phyloP scores from a whole-genome alignment of 2,329 filamentous ascomycete species.

The Pezicula radicicola region DNA sequence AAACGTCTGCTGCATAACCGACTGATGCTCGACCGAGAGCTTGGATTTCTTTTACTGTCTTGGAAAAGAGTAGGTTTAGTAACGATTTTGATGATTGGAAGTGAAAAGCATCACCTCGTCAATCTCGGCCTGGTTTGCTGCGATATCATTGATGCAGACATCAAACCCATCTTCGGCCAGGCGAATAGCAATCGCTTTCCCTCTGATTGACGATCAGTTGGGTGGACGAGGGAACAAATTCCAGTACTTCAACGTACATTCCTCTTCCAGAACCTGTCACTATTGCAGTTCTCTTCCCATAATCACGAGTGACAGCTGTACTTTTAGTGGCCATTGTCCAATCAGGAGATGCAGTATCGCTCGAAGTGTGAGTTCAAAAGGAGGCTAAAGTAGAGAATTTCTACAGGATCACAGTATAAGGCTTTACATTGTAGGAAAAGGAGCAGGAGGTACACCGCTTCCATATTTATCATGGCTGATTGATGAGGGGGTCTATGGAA shows the following conservation, averaged over 20 bases:
- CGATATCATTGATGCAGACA: conserved; percentile 62
- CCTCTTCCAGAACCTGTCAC: conserved; percentile 37
- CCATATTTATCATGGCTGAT: not conserved
- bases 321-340: conserved; percentile 6
- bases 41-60: conserved; percentile 49
- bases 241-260: conserved; percentile 27
- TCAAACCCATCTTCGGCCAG: conserved; percentile 64
- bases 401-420: not conserved
- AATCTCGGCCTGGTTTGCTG: conserved; percentile 47
- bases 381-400: not conserved
- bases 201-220: conserved; percentile 34
- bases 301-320: conserved; percentile 23
- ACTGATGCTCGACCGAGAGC: conserved; percentile 48
- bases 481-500: not conserved
- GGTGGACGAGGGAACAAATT: conserved; percentile 12
- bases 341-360: not conserved
- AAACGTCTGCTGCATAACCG: conserved; percentile 58
- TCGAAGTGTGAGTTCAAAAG: not conserved
- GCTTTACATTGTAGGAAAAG: not conserved
- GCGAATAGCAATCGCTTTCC: conserved; percentile 59
- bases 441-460: not conserved
- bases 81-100: conserved; percentile 3
- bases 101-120: conserved; percentile 37
- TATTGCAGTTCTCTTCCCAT: conserved; percentile 32
- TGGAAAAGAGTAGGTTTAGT: not conserved